These are phyloP conservation scores for Colletotrichum acutatum DNA, from an alignment of 2,329 filamentous ascomycete species.

Conservation along the genomic window DNA sequence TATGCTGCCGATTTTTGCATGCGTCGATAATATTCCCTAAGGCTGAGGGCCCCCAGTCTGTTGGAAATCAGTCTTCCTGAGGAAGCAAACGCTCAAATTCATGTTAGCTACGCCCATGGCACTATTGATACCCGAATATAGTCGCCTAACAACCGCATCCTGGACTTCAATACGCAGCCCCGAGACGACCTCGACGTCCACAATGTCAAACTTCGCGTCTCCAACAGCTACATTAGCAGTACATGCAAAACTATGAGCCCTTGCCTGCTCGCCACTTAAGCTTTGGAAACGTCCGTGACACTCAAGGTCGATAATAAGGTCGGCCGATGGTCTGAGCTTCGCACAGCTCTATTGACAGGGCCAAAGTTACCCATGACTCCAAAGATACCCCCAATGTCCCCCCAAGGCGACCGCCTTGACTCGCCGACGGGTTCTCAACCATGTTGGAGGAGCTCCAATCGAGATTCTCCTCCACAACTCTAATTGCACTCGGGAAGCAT, in stretches of 20 bases:
- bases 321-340: slow-evolving; percentile 18
- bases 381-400: background rate
- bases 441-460: background rate
- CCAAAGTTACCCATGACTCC: slow-evolving; percentile 2
- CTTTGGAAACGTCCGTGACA: slow-evolving; percentile 26
- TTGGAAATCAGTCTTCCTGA: background rate
- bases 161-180: background rate
- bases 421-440: background rate
- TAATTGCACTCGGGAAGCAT: background rate
- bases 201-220: background rate
- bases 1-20: background rate
- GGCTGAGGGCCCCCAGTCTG: background rate
- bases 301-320: slow-evolving; percentile 7
- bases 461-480: background rate
- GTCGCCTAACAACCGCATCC: background rate
- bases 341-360: background rate
- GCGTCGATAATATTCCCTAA: background rate
- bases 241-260: slow-evolving; percentile 15
- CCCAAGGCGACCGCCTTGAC: slow-evolving; percentile 1
- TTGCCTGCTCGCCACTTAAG: slow-evolving; percentile 26
- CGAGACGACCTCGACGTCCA: background rate
- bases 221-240: slow-evolving; percentile 2
- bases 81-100: background rate
- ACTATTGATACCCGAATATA: background rate
- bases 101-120: background rate